Conservation (phyloP, 1,284 basidiomycete species). For the Naganishia albida region DNA sequence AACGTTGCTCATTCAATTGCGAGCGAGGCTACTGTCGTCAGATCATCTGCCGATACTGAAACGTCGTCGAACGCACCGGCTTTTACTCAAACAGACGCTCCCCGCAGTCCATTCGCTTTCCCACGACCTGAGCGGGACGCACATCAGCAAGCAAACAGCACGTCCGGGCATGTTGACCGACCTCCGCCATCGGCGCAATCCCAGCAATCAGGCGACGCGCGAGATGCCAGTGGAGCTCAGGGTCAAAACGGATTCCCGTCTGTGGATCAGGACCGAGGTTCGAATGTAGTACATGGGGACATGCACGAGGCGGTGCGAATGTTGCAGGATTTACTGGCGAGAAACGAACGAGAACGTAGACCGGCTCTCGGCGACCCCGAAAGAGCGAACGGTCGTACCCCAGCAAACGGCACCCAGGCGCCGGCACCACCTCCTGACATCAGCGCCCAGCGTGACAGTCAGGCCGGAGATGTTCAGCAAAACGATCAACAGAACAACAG, state of each 20-base stretch:
- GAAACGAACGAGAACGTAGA: not conserved
- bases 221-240: not conserved
- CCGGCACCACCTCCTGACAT: too few relatives aligned
- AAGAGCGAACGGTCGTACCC: too few relatives aligned
- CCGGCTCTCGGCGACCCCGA: too few relatives aligned
- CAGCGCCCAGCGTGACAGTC: not conserved
- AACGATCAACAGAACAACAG: not conserved
- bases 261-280: not conserved
- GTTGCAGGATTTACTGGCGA: conserved; percentile 6
- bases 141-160: not conserved
- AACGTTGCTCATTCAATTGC: too few relatives aligned
- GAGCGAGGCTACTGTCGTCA: not conserved
- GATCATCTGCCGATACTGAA: not conserved
- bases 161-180: conserved; percentile 15
- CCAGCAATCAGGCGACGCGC: not conserved
- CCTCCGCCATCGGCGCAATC: not conserved
- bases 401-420: too few relatives aligned
- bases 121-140: conserved; percentile 5
- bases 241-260: not conserved
- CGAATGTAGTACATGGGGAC: not conserved
- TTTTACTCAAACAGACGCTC: conserved; percentile 11
- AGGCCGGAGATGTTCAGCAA: not conserved
- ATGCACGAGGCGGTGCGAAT: conserved; percentile 21
- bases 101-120: conserved; percentile 22
- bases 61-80: not conserved